Percentiles rank a stretch among this genome's conserved stretches.
These are phyloP conservation scores for Pseudopyrenochaeta lycopersici DNA, from an alignment of 2,329 filamentous ascomycete genomes.

Conservation along the genomic window DNA sequence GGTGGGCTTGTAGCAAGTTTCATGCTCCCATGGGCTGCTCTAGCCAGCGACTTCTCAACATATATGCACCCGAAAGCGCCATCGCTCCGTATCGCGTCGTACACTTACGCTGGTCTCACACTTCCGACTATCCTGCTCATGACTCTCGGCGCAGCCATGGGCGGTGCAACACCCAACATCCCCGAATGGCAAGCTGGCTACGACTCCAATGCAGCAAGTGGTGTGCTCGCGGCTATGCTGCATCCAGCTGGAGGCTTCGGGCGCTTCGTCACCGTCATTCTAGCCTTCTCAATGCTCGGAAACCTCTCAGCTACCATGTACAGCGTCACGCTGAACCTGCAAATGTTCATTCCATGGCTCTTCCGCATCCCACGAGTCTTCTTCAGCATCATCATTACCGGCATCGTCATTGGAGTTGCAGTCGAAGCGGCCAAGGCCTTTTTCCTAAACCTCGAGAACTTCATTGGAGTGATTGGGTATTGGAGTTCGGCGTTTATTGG, in stretches of 20 bases:
- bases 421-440: conserved; percentile 66
- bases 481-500: conserved; percentile 48
- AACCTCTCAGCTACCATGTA: conserved; percentile 70
- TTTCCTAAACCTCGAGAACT: conserved; percentile 62
- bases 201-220: conserved; percentile 63
- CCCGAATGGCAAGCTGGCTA: conserved; percentile 65
- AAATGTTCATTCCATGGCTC: conserved; percentile 67
- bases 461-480: conserved; percentile 47
- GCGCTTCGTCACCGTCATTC: conserved; percentile 68
- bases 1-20: conserved; percentile 70
- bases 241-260: conserved; percentile 67
- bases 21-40: conserved; percentile 68
- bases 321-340: conserved; percentile 70
- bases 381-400: conserved; percentile 66
- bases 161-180: conserved; percentile 64
- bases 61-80: conserved; percentile 67
- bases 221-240: conserved; percentile 68
- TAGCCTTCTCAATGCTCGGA: conserved; percentile 63
- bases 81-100: conserved; percentile 61
- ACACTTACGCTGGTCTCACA: conserved; percentile 65
- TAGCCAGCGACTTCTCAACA: conserved; percentile 68
- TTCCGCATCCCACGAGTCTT: conserved; percentile 65
- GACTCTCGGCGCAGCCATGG: conserved; percentile 71
- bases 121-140: conserved; percentile 68
- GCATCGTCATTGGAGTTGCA: conserved; percentile 67